Conservation (phyloP, 768 basidiomycete species). For the Boletellus sp. region DNA sequence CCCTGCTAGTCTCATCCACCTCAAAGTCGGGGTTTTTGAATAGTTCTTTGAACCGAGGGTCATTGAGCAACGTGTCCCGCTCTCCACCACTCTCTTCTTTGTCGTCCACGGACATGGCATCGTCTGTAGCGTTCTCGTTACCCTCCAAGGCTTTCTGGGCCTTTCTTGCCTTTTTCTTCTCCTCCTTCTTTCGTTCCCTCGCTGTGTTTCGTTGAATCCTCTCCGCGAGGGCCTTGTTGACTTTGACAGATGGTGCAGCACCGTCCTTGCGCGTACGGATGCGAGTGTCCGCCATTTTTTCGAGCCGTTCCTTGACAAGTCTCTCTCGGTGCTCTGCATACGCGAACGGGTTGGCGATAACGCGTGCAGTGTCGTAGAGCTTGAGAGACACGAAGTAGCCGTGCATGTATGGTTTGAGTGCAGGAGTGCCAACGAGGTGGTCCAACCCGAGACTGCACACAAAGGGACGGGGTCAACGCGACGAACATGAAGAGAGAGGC, state of each 20-base stretch:
- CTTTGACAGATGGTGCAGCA: conserved; percentile 23
- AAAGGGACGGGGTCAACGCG: background rate
- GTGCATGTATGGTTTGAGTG: conserved; percentile 99
- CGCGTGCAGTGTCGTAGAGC: conserved; percentile 91
- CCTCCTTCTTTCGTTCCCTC: conserved; percentile 51
- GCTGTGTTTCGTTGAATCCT: conserved; percentile 59
- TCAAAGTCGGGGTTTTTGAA: conserved; percentile 91
- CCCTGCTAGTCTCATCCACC: conserved; percentile 84
- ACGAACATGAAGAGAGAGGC: background rate
- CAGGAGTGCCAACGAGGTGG: conserved; percentile 90
- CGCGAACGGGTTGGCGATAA: conserved; percentile 94
- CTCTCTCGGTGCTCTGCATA: conserved; percentile 93
- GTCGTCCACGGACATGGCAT: conserved; percentile 33
- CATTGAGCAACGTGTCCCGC: conserved; percentile 58
- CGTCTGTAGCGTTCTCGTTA: conserved; percentile 32
- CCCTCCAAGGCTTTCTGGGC: conserved; percentile 36
- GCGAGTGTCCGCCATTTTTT: conserved; percentile 88
- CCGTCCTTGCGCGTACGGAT: conserved; percentile 76
- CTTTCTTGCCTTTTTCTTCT: conserved; percentile 49
- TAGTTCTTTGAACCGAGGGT: conserved; percentile 85
- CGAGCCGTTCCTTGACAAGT: conserved; percentile 82
- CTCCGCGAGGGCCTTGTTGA: conserved; percentile 85
- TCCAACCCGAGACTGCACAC: conserved; percentile 79
- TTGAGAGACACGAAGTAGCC: conserved; percentile 97
- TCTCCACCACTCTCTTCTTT: conserved; percentile 18